These are phyloP conservation scores for Aspergillus thermomutatus DNA, from an alignment of 2,329 filamentous ascomycete species.

Conservation along the genomic window DNA sequence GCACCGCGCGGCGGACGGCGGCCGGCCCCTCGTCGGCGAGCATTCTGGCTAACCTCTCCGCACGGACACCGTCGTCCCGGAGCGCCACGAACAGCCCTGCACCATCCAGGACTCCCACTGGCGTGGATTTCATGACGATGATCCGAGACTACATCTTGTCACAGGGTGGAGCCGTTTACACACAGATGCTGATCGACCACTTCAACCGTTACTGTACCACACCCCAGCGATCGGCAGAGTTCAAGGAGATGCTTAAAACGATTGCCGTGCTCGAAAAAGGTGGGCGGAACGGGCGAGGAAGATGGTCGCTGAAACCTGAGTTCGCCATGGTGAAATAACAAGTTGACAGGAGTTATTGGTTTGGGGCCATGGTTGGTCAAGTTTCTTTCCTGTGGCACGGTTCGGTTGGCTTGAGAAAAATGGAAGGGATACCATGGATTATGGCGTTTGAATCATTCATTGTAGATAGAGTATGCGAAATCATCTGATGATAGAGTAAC, in stretches of 20 bases:
- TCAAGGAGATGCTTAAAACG: slow-evolving; percentile 73
- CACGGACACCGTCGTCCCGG: slow-evolving; percentile 20
- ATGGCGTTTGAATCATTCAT: not conserved
- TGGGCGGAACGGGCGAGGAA: slow-evolving; percentile 46
- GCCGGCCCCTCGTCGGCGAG: slow-evolving; percentile 40
- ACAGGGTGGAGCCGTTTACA: slow-evolving; percentile 75
- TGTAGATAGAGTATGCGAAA: not conserved
- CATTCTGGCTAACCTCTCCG: slow-evolving; percentile 39
- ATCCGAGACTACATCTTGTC: slow-evolving; percentile 75
- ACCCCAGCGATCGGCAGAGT: slow-evolving; percentile 67
- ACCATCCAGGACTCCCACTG: slow-evolving; percentile 40
- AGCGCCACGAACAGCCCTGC: slow-evolving; percentile 40
- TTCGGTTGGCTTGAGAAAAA: not conserved
- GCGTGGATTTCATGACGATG: slow-evolving; percentile 64
- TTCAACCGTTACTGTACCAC: slow-evolving; percentile 78
- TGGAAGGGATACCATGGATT: not conserved
- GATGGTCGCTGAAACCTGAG: slow-evolving; percentile 60
- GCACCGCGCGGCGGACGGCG: slow-evolving; percentile 32
- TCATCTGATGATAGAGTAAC: not conserved
- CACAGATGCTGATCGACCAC: slow-evolving; percentile 83
- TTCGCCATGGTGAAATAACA: slow-evolving; percentile 32
- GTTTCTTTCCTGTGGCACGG: not conserved
- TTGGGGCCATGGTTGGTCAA: not conserved
- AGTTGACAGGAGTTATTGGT: not conserved
- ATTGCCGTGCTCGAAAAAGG: slow-evolving; percentile 69